Conservation (phyloP, 2,329 filamentous ascomycete genomes). For the Phaeosphaeriaceae sp. region DNA sequence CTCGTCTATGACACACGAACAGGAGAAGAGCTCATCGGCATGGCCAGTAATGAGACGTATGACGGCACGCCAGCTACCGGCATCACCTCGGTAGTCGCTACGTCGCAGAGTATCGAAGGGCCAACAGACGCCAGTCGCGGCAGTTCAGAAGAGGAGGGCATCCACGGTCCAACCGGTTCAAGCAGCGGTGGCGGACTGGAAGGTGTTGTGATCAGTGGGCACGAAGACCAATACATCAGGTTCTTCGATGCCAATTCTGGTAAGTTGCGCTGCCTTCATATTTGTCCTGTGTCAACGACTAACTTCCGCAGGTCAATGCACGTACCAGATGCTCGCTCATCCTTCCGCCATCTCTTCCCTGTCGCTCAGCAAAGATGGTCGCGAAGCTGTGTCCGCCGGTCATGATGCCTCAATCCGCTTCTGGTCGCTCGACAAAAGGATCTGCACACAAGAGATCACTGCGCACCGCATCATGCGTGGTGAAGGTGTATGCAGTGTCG, state of each 20-base stretch:
- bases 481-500: slow-evolving; percentile 91
- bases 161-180: slow-evolving; percentile 82
- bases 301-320: slow-evolving; percentile 85
- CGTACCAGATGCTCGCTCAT: slow-evolving; percentile 98
- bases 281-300: background rate
- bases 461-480: slow-evolving; percentile 93
- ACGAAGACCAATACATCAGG: slow-evolving; percentile 93
- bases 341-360: slow-evolving; percentile 91
- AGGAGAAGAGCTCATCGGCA: slow-evolving; percentile 87
- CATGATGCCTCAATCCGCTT: slow-evolving; percentile 96
- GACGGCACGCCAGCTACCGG: slow-evolving; percentile 82
- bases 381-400: slow-evolving; percentile 92
- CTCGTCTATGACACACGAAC: slow-evolving; percentile 91
- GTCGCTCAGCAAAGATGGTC: slow-evolving; percentile 89
- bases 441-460: slow-evolving; percentile 94
- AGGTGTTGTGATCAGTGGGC: slow-evolving; percentile 92
- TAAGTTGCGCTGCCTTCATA: slow-evolving; percentile 60
- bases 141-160: slow-evolving; percentile 74
- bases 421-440: slow-evolving; percentile 95
- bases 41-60: slow-evolving; percentile 94
- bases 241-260: slow-evolving; percentile 99
- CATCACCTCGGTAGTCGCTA: slow-evolving; percentile 90
- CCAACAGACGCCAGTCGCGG: slow-evolving; percentile 67
- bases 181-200: slow-evolving; percentile 77
- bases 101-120: slow-evolving; percentile 79